Evolutionary conservation across 2,329 filamentous ascomycete genomes (phyloP).

Genomic region (Nigrospora sphaerica): DNA sequence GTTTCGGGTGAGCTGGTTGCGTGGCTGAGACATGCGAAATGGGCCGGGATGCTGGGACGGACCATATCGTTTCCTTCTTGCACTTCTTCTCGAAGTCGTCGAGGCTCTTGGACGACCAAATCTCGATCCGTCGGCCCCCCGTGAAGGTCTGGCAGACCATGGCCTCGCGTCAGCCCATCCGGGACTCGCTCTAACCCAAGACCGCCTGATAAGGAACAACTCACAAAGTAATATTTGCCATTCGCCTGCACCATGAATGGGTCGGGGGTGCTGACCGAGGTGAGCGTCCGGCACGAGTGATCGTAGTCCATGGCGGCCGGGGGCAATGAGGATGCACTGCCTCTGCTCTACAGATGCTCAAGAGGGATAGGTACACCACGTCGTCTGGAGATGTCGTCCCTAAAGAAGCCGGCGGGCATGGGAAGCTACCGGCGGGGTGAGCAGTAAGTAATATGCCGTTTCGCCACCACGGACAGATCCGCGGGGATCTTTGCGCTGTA

Average conservation of each 20-base stretch:
- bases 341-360: too few relatives aligned
- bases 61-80: slow-evolving; percentile 21
- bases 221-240: slow-evolving; percentile 19
- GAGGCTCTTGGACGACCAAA: slow-evolving; percentile 20
- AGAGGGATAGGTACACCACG: too few relatives aligned
- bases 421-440: too few relatives aligned
- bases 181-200: too few relatives aligned
- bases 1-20: neutral
- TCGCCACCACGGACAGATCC: too few relatives aligned
- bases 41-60: slow-evolving; percentile 4
- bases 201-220: neutral
- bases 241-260: slow-evolving; percentile 17
- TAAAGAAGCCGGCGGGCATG: too few relatives aligned
- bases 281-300: slow-evolving; percentile 20
- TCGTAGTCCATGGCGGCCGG: slow-evolving; percentile 11
- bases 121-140: slow-evolving; percentile 20
- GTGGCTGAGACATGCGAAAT: too few relatives aligned
- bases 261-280: slow-evolving; percentile 20
- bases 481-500: too few relatives aligned
- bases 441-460: too few relatives aligned
- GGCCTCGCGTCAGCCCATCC: too few relatives aligned
- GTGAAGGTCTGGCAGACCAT: slow-evolving; percentile 18
- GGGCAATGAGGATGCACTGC: too few relatives aligned
- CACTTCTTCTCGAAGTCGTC: slow-evolving; percentile 17
- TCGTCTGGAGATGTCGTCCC: too few relatives aligned